Evolutionary conservation across 1,139 yeast genomes (phyloP).

Genomic region (Lodderomyces elongisporus): DNA sequence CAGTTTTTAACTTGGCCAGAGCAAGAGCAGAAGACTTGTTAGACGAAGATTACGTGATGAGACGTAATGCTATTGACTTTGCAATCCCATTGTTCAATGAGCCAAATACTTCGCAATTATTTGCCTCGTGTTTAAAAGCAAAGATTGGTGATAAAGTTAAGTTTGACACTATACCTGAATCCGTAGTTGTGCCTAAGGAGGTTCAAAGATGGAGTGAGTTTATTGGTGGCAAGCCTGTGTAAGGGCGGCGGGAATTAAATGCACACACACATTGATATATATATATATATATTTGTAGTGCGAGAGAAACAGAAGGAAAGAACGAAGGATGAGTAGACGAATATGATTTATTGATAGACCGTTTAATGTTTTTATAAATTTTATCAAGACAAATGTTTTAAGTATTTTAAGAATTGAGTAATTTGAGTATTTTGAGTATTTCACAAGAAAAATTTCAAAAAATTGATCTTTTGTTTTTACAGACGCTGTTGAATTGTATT

Average conservation of each 20-base stretch:
- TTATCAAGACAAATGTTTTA: too few species aligned
- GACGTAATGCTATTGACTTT: slow-evolving; percentile 98
- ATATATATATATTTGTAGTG: background rate
- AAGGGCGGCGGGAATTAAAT: background rate
- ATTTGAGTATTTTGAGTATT: too few species aligned
- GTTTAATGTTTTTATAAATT: too few species aligned
- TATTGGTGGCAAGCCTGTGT: slow-evolving; percentile 46
- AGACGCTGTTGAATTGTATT: too few species aligned
- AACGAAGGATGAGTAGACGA: background rate
- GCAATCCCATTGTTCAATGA: slow-evolving; percentile 95
- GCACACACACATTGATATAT: background rate
- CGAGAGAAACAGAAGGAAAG: background rate
- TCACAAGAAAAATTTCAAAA: too few species aligned
- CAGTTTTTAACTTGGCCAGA: slow-evolving; percentile 87
- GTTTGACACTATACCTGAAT: slow-evolving; percentile 37
- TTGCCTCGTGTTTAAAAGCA: slow-evolving; percentile 75
- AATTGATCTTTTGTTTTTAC: too few species aligned
- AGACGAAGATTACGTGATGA: slow-evolving; percentile 94
- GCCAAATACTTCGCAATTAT: slow-evolving; percentile 85
- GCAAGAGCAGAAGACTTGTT: slow-evolving; percentile 79
- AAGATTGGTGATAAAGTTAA: slow-evolving; percentile 58
- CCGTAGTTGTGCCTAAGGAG: slow-evolving; percentile 68
- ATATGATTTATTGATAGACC: too few species aligned
- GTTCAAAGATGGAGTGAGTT: slow-evolving; percentile 96
- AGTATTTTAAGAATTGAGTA: too few species aligned